Percentiles rank a stretch among this genome's conserved stretches.
Evolutionary conservation across 2,329 filamentous ascomycete species (phyloP).

Genomic region (Fusarium mangiferae): DNA sequence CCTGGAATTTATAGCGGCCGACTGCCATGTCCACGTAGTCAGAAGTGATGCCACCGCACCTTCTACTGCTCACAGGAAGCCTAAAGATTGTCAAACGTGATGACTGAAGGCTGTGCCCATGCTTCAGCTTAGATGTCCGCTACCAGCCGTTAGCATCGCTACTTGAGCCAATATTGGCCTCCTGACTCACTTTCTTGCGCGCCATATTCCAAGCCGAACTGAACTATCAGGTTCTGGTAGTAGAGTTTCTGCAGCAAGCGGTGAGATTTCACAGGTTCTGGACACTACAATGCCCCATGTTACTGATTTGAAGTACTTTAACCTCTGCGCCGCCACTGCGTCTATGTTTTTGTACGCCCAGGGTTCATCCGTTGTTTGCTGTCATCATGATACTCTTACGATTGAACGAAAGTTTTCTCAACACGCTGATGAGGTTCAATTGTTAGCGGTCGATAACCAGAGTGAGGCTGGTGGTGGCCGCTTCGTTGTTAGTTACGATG

Average conservation of each 20-base stretch:
- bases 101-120: too few species aligned
- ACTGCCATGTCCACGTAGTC: too few species aligned
- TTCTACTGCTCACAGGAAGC: too few species aligned
- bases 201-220: too few species aligned
- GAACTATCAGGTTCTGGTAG: too few species aligned
- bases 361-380: constrained; percentile 82
- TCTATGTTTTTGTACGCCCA: constrained; percentile 92
- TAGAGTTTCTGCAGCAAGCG: constrained; percentile 62
- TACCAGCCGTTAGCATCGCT: too few species aligned
- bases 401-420: constrained; percentile 87
- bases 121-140: too few species aligned
- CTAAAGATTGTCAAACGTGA: too few species aligned
- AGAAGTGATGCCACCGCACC: too few species aligned
- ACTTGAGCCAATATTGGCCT: too few species aligned
- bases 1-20: too few species aligned
- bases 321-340: constrained; percentile 89
- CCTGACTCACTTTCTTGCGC: too few species aligned
- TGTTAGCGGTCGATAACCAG: constrained; percentile 90
- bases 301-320: constrained; percentile 69
- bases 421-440: constrained; percentile 83
- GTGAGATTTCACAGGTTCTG: constrained; percentile 54
- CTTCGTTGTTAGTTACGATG: constrained; percentile 92
- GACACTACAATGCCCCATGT: constrained; percentile 63
- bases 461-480: constrained; percentile 87
- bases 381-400: constrained; percentile 92